phyloP scores from a whole-genome alignment of 768 basidiomycete species.

The Rubroboletus pulcherrimus region DNA sequence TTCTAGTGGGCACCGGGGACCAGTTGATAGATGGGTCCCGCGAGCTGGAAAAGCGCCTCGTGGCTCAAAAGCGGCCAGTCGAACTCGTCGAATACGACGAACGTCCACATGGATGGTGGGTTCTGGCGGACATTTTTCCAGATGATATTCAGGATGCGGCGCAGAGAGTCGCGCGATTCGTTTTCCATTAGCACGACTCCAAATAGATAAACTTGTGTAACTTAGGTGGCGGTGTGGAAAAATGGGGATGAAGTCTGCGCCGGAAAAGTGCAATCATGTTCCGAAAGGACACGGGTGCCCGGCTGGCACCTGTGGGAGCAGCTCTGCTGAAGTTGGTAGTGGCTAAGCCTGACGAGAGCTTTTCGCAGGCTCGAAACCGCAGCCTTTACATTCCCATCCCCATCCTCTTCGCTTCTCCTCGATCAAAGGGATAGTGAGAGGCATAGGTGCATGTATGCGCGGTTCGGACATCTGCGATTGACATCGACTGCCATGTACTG shows the following conservation, averaged over 20 bases:
- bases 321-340: too few relatives aligned
- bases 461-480: background rate
- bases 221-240: too few relatives aligned
- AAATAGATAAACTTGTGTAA: too few relatives aligned
- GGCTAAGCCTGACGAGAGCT: too few relatives aligned
- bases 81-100: slow-evolving; percentile 25
- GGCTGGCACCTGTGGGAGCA: too few relatives aligned
- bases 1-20: slow-evolving; percentile 21
- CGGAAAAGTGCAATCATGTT: too few relatives aligned
- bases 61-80: background rate
- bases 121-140: slow-evolving; percentile 11
- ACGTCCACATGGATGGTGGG: slow-evolving; percentile 25
- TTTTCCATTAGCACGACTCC: background rate
- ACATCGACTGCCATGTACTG: background rate
- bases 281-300: too few relatives aligned
- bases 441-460: slow-evolving; percentile 18
- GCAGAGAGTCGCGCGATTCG: slow-evolving; percentile 11
- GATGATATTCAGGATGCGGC: slow-evolving; percentile 10
- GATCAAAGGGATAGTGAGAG: slow-evolving; percentile 22
- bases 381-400: too few relatives aligned
- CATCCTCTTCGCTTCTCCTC: too few relatives aligned
- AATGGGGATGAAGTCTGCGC: too few relatives aligned
- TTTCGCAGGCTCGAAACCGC: too few relatives aligned
- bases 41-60: slow-evolving; percentile 7
- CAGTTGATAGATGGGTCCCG: slow-evolving; percentile 5